phyloP scores from a whole-genome alignment of 495 filamentous ascomycete species.

The Mycothermus thermophilus region DNA sequence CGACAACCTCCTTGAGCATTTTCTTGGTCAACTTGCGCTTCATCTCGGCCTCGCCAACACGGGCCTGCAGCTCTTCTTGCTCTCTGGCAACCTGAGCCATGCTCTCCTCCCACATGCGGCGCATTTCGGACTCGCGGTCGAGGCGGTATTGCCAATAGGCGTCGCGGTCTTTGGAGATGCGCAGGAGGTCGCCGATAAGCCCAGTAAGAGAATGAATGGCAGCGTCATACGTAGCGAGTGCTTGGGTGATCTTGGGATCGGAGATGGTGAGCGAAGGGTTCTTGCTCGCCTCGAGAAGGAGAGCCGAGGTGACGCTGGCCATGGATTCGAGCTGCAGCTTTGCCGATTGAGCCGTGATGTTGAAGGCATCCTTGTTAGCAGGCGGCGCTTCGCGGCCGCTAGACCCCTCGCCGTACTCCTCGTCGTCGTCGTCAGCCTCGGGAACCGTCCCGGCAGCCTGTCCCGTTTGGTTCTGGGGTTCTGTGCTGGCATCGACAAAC shows the following conservation, averaged over 20 bases:
- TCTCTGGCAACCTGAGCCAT: conserved; percentile 89
- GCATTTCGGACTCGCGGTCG: conserved; percentile 73
- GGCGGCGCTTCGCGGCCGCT: conserved; percentile 62
- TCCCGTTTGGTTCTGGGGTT: conserved; percentile 19
- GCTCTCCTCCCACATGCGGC: conserved; percentile 95
- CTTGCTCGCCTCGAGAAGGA: conserved; percentile 56
- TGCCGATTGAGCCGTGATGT: conserved; percentile 89
- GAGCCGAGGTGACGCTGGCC: conserved; percentile 64
- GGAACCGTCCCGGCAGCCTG: conserved; percentile 6
- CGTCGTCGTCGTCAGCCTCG: conserved; percentile 57
- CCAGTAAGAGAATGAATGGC: conserved; percentile 79
- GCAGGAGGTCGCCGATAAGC: conserved; percentile 72
- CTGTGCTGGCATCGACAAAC: conserved; percentile 24
- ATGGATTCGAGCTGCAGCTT: conserved; percentile 85
- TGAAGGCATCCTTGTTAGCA: conserved; percentile 76
- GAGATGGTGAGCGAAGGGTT: conserved; percentile 56
- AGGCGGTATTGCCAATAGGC: conserved; percentile 93
- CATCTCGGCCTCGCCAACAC: conserved; percentile 77
- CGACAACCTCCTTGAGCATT: conserved; percentile 76
- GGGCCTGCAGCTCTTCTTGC: conserved; percentile 77
- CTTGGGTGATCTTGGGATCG: conserved; percentile 62
- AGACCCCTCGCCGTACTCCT: conserved; percentile 69
- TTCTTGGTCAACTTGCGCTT: conserved; percentile 83
- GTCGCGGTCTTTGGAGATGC: conserved; percentile 86
- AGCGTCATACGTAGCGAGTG: conserved; percentile 73